Conservation (phyloP, 1,284 basidiomycete genomes). For the Tilletia indica region DNA sequence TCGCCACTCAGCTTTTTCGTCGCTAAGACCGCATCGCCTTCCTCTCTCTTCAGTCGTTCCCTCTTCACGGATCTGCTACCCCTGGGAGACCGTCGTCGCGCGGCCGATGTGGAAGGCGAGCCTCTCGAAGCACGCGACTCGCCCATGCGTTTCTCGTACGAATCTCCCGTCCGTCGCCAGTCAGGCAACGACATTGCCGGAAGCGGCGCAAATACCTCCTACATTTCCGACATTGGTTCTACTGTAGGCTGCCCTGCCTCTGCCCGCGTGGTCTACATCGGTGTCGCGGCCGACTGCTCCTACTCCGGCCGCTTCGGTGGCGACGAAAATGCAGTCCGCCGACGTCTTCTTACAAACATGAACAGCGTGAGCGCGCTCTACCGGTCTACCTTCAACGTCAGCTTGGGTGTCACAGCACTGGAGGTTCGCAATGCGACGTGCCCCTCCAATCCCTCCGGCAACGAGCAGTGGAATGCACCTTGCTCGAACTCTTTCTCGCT, state of each 20-base stretch:
- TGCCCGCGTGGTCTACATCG: constrained; percentile 76
- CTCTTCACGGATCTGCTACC: neutral
- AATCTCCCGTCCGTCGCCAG: constrained; percentile 26
- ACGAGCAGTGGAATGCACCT: constrained; percentile 52
- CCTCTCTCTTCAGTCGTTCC: neutral
- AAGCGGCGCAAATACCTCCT: constrained; percentile 20
- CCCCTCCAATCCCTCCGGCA: constrained; percentile 56
- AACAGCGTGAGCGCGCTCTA: constrained; percentile 77
- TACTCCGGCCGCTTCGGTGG: constrained; percentile 59
- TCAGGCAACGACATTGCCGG: constrained; percentile 27
- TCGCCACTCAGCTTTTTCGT: constrained; percentile 44
- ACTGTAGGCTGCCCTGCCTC: constrained; percentile 71
- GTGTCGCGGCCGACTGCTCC: constrained; percentile 82
- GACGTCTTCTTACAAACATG: constrained; percentile 71
- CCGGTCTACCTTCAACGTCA: constrained; percentile 74
- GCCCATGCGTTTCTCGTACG: constrained; percentile 18
- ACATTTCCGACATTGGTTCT: constrained; percentile 55
- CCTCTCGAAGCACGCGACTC: constrained; percentile 10
- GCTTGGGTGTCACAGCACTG: constrained; percentile 77
- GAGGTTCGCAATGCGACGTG: constrained; percentile 64
- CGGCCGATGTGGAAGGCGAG: constrained; percentile 7
- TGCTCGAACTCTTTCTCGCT: constrained; percentile 57
- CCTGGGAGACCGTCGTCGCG: neutral
- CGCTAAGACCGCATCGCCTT: constrained; percentile 26
- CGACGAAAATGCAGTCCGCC: constrained; percentile 61